Evolutionary conservation across 306 rosid species (phyloP).

Genomic region (Lathyrus oleraceus): DNA sequence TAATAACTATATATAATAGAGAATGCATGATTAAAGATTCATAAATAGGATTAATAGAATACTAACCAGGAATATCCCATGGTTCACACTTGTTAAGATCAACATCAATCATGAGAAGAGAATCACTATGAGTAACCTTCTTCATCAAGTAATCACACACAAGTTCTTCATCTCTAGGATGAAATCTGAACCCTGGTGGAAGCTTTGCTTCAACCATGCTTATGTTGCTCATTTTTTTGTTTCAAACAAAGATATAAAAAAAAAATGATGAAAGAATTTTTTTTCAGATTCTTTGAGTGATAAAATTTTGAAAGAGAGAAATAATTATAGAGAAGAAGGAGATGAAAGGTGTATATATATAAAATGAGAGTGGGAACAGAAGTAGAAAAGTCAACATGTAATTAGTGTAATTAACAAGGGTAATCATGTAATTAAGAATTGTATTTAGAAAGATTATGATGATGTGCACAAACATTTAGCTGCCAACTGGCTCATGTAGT

Average conservation of each 20-base stretch:
- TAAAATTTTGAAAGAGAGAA: constrained; percentile 5
- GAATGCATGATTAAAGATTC: constrained; percentile 16
- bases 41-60: neutral
- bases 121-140: constrained; percentile 52
- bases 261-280: neutral
- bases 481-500: constrained; percentile 39
- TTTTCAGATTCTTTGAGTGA: neutral
- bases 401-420: constrained; percentile 38
- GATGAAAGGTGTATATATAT: constrained; percentile 44
- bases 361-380: constrained; percentile 40
- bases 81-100: constrained; percentile 97
- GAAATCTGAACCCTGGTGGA: constrained; percentile 95
- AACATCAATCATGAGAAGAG: constrained; percentile 77
- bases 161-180: constrained; percentile 92
- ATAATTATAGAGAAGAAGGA: constrained; percentile 21
- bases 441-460: constrained; percentile 25
- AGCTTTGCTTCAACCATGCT: constrained; percentile 81
- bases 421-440: neutral
- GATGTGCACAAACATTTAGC: constrained; percentile 49
- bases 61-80: constrained; percentile 95
- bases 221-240: constrained; percentile 63
- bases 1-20: neutral
- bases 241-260: neutral
- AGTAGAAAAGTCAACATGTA: constrained; percentile 54
- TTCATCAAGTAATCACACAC: constrained; percentile 85